Percentiles rank a stretch among this genome's conserved stretches.
phyloP scores from a whole-genome alignment of 2,329 filamentous ascomycete genomes.

The Biscogniauxia mediterranea region DNA sequence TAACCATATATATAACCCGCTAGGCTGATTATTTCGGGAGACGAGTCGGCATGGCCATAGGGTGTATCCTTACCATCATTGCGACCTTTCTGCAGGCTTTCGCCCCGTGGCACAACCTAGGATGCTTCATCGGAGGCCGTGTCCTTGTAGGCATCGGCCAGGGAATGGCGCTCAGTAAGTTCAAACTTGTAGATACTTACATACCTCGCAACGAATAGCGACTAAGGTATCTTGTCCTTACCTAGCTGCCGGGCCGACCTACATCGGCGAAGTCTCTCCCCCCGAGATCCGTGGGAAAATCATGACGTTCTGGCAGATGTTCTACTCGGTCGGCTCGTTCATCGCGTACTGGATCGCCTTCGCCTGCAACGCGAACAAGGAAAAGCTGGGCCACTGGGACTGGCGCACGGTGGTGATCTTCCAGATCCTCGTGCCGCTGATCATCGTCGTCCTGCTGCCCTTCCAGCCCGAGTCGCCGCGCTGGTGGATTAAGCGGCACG shows the following conservation, averaged over 20 bases:
- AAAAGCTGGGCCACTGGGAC: slow-evolving; percentile 65
- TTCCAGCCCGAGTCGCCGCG: slow-evolving; percentile 68
- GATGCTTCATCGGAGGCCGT: slow-evolving; percentile 66
- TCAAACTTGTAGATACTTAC: slow-evolving; percentile 23
- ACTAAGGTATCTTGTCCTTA: slow-evolving; percentile 20
- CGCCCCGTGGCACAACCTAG: slow-evolving; percentile 57
- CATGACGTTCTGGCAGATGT: slow-evolving; percentile 70
- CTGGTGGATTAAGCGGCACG: slow-evolving; percentile 63
- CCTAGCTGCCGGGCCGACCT: slow-evolving; percentile 63
- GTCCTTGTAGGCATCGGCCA: slow-evolving; percentile 69
- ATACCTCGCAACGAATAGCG: slow-evolving; percentile 29
- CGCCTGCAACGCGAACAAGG: slow-evolving; percentile 54
- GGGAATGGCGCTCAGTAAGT: slow-evolving; percentile 59
- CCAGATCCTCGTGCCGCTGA: slow-evolving; percentile 63
- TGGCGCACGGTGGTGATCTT: slow-evolving; percentile 73
- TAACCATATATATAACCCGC: slow-evolving; percentile 1
- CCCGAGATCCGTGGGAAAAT: slow-evolving; percentile 63
- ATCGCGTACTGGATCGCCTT: slow-evolving; percentile 67
- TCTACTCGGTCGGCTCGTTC: slow-evolving; percentile 64
- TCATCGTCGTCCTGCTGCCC: slow-evolving; percentile 61
- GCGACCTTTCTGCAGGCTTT: slow-evolving; percentile 70
- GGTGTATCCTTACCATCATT: slow-evolving; percentile 63
- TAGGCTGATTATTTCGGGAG: slow-evolving; percentile 59
- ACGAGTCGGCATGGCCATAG: slow-evolving; percentile 62
- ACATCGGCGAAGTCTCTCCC: slow-evolving; percentile 67